These are phyloP conservation scores for Eutypella sp. DNA, from an alignment of 2,329 filamentous ascomycete genomes.

Conservation along the genomic window DNA sequence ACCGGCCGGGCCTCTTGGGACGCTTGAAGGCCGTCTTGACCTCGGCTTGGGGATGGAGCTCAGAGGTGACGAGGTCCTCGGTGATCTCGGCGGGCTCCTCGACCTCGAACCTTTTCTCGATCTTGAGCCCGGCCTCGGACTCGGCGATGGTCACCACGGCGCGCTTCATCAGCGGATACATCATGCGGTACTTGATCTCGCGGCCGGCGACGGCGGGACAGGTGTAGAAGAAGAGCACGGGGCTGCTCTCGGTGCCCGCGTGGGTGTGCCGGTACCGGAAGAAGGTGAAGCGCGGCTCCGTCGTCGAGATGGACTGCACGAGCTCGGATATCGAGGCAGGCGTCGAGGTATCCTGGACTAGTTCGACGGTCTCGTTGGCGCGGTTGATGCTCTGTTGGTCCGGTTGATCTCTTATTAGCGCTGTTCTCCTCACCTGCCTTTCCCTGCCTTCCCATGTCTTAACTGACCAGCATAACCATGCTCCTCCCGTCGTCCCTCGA, in stretches of 20 bases:
- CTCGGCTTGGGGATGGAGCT: constrained; percentile 64
- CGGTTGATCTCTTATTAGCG: not conserved
- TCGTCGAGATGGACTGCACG: constrained; percentile 53
- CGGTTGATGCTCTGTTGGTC: constrained; percentile 63
- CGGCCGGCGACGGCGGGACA: constrained; percentile 64
- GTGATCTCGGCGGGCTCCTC: constrained; percentile 67
- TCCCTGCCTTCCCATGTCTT: not conserved
- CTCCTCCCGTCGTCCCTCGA: constrained; percentile 43
- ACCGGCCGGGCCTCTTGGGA: constrained; percentile 73
- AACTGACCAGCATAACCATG: constrained; percentile 62
- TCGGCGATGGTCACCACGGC: constrained; percentile 64
- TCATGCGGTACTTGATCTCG: constrained; percentile 76
- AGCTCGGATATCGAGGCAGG: constrained; percentile 56
- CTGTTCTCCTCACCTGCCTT: not conserved
- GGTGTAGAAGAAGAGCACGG: constrained; percentile 77
- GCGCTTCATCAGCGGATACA: constrained; percentile 70
- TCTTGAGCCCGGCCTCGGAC: constrained; percentile 56
- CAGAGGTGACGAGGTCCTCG: constrained; percentile 57
- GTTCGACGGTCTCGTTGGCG: constrained; percentile 62
- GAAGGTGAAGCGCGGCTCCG: constrained; percentile 73
- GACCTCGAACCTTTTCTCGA: constrained; percentile 67
- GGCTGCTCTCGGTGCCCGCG: constrained; percentile 45
- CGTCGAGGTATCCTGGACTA: constrained; percentile 49
- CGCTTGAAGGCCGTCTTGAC: constrained; percentile 66
- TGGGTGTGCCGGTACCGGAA: constrained; percentile 62